Conservation (phyloP, 257 asterid genomes). For the Cynanchum wilfordii region DNA sequence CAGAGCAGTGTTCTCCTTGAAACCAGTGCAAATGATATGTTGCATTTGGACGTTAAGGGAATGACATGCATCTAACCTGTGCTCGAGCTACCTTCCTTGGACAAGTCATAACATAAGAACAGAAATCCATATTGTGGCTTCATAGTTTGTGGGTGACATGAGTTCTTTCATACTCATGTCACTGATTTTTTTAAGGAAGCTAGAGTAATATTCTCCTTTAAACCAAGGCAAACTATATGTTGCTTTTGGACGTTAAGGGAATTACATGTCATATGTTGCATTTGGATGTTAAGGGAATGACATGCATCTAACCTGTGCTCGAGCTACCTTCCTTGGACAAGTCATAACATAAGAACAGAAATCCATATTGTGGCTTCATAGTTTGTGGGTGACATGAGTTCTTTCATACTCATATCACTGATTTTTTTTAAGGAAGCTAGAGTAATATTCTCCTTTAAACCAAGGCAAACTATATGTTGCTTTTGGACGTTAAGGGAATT, state of each 20-base stretch:
- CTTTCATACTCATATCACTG: constrained; percentile 14
- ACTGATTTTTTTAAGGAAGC: constrained; percentile 19
- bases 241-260: constrained; percentile 34
- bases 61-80: constrained; percentile 12
- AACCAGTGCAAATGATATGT: constrained; percentile 20
- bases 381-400: constrained; percentile 17
- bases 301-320: neutral
- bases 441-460: constrained; percentile 29
- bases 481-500: constrained; percentile 32
- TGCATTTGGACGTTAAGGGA: constrained; percentile 36
- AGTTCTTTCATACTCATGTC: constrained; percentile 9
- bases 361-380: constrained; percentile 18
- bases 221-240: constrained; percentile 22
- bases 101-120: neutral
- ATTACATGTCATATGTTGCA: constrained; percentile 27
- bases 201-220: constrained; percentile 27
- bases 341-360: neutral
- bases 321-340: neutral
- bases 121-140: constrained; percentile 9
- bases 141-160: constrained; percentile 24
- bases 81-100: neutral
- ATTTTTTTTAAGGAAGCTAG: constrained; percentile 16
- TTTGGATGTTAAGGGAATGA: constrained; percentile 32
- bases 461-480: constrained; percentile 24
- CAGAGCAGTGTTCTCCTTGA: constrained; percentile 26